These are phyloP conservation scores for Triticum turgidum DNA, from an alignment of 176 grass and related monocot genomes.

Conservation along the genomic window DNA sequence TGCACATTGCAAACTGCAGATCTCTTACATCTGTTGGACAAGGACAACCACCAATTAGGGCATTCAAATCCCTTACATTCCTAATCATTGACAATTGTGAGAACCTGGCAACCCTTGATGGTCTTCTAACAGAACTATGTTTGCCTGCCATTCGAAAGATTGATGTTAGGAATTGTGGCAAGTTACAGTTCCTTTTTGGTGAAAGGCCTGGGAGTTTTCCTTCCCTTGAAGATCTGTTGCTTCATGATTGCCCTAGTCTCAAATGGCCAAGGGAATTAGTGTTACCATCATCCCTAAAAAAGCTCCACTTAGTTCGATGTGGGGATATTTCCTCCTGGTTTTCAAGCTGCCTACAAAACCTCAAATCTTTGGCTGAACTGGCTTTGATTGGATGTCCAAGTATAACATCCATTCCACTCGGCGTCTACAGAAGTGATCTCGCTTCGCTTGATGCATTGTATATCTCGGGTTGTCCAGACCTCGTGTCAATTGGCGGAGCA, in stretches of 20 bases:
- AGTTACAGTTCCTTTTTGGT: not conserved
- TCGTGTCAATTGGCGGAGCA: not conserved
- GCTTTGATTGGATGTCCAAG: accelerated
- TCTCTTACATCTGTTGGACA: no score
- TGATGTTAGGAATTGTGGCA: no score
- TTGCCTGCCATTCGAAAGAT: no score
- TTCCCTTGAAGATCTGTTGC: no score
- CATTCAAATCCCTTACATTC: no score
- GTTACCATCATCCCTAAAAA: not conserved
- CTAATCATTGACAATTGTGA: no score
- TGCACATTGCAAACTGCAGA: no score
- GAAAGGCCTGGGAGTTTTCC: not conserved
- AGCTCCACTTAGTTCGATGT: accelerated
- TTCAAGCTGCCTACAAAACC: not conserved
- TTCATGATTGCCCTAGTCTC: not conserved
- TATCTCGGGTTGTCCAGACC: not conserved
- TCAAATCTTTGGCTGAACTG: not conserved
- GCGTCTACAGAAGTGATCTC: no score
- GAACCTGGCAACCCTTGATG: no score
- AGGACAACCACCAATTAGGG: no score
- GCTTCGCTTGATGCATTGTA: accelerated
- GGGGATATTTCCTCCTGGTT: not conserved
- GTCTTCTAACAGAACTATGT: not conserved
- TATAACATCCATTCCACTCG: no score
- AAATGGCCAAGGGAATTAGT: not conserved